A percentile compares a stretch with the other conserved stretches of the same genome.
These are phyloP conservation scores for Lodderomyces elongisporus DNA, from an alignment of 1,139 yeast species.

Conservation along the genomic window DNA sequence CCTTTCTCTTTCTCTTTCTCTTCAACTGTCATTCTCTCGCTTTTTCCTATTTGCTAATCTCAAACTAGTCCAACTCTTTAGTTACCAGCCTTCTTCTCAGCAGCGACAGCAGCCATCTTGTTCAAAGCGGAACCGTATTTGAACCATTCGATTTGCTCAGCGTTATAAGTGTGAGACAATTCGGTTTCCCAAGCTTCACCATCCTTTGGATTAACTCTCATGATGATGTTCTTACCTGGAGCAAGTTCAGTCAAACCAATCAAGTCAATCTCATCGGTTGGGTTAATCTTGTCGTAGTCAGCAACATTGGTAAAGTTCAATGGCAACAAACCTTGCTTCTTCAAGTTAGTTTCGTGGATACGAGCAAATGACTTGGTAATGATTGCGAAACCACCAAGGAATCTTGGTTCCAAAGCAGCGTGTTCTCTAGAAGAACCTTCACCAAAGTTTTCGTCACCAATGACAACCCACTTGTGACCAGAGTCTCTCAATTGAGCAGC, in stretches of 20 bases:
- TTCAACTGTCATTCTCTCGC: too few species aligned
- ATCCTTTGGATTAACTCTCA: slow-evolving; percentile 86
- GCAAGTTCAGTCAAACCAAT: slow-evolving; percentile 80
- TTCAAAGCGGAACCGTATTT: slow-evolving; percentile 98
- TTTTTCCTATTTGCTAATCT: too few species aligned
- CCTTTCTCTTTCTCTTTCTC: too few species aligned
- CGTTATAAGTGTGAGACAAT: slow-evolving; percentile 92
- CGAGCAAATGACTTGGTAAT: slow-evolving; percentile 97
- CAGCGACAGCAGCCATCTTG: slow-evolving; percentile 70
- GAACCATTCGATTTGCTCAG: slow-evolving; percentile 98
- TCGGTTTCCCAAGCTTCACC: slow-evolving; percentile 84
- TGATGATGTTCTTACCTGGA: slow-evolving; percentile 85
- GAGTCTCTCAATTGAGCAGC: slow-evolving; percentile 92
- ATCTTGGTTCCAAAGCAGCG: slow-evolving; percentile 99
- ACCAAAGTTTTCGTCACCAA: slow-evolving; percentile 99
- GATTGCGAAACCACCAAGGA: slow-evolving; percentile 96
- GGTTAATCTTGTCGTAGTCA: slow-evolving; percentile 92
- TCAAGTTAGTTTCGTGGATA: slow-evolving; percentile 60
- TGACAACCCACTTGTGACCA: slow-evolving; percentile 93
- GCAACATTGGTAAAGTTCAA: slow-evolving; percentile 84
- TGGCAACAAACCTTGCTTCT: slow-evolving; percentile 66
- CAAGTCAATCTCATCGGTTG: slow-evolving; percentile 85
- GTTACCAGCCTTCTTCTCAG: too few species aligned
- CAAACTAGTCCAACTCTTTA: too few species aligned
- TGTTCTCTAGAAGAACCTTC: slow-evolving; percentile 99